Evolutionary conservation across 2,329 filamentous ascomycete genomes (phyloP).

Genomic region (Neospermospora avenae): DNA sequence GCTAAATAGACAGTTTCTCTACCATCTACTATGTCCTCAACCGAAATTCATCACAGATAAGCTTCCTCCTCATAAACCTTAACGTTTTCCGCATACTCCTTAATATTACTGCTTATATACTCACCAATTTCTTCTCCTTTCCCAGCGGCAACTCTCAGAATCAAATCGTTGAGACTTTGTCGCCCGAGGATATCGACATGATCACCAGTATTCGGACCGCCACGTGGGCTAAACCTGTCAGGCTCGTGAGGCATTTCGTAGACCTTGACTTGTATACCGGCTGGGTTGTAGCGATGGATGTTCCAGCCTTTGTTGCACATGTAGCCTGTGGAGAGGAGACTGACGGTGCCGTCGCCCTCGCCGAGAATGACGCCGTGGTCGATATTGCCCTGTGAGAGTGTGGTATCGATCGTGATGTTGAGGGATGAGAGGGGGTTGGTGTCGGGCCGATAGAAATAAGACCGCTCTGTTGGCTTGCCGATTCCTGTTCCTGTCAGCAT

Average conservation of each 20-base stretch:
- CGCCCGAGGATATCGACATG: conserved; percentile 95
- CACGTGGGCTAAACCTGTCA: conserved; percentile 82
- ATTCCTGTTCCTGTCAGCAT: conserved; percentile 46
- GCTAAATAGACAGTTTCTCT: not conserved
- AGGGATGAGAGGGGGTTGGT: conserved; percentile 64
- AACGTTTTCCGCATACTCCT: conserved; percentile 77
- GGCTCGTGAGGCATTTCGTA: conserved; percentile 98
- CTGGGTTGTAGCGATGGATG: conserved; percentile 90
- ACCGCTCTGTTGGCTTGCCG: conserved; percentile 88
- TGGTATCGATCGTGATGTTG: conserved; percentile 72
- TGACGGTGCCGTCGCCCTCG: conserved; percentile 94
- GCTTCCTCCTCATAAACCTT: conserved; percentile 51
- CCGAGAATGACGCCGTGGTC: conserved; percentile 95
- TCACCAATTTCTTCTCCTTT: conserved; percentile 76
- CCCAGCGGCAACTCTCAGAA: conserved; percentile 82
- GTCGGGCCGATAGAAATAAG: conserved; percentile 79
- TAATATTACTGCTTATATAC: conserved; percentile 76
- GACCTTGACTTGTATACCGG: conserved; percentile 74
- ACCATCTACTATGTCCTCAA: not conserved
- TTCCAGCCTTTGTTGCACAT: conserved; percentile 97
- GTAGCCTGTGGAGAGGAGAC: conserved; percentile 85
- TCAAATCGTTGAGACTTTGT: conserved; percentile 84
- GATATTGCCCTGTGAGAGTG: conserved; percentile 54
- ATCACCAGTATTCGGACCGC: conserved; percentile 71
- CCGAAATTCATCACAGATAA: conserved; percentile 16